These are phyloP conservation scores for Chlorella sp. DNA, from an alignment of 139 green algal genomes.

Conservation along the genomic window DNA sequence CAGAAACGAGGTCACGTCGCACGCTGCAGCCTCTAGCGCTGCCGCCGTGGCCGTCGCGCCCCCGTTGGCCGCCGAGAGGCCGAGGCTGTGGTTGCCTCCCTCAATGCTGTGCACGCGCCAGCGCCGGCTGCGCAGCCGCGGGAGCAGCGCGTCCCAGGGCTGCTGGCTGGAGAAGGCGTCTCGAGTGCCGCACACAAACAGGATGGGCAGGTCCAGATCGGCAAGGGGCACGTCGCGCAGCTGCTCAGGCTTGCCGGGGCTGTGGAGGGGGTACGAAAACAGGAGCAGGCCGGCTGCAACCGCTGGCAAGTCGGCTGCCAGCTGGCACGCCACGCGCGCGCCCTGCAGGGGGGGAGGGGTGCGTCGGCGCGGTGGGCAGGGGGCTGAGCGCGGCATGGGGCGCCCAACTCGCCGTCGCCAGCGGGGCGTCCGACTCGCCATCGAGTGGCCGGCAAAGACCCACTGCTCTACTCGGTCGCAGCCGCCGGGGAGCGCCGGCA, in stretches of 20 bases:
- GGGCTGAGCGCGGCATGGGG: neutral
- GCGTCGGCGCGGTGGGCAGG: neutral
- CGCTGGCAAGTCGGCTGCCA: neutral
- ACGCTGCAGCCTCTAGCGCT: too few relatives aligned
- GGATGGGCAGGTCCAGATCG: constrained; percentile 34
- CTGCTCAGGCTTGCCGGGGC: constrained; percentile 37
- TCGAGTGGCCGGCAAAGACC: constrained; percentile 23
- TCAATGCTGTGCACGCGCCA: constrained; percentile 38
- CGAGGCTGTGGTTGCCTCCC: constrained; percentile 45
- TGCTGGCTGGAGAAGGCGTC: constrained; percentile 44
- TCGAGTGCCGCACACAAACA: constrained; percentile 53
- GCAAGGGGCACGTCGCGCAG: constrained; percentile 47
- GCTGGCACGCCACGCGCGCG: constrained; percentile 19
- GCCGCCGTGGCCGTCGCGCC: too few relatives aligned
- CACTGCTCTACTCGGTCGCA: neutral
- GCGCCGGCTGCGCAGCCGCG: constrained; percentile 2
- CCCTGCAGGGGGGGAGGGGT: neutral
- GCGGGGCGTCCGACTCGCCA: too few relatives aligned
- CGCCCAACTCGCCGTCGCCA: neutral
- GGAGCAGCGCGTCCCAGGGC: constrained; percentile 25
- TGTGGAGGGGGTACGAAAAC: constrained; percentile 62
- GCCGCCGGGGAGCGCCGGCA: neutral
- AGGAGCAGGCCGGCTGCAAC: constrained; percentile 32
- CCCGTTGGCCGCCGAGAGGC: too few relatives aligned
- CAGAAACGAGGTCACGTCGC: too few relatives aligned